phyloP scores from a whole-genome alignment of 2,329 filamentous ascomycete genomes.

The Cercospora sp. region DNA sequence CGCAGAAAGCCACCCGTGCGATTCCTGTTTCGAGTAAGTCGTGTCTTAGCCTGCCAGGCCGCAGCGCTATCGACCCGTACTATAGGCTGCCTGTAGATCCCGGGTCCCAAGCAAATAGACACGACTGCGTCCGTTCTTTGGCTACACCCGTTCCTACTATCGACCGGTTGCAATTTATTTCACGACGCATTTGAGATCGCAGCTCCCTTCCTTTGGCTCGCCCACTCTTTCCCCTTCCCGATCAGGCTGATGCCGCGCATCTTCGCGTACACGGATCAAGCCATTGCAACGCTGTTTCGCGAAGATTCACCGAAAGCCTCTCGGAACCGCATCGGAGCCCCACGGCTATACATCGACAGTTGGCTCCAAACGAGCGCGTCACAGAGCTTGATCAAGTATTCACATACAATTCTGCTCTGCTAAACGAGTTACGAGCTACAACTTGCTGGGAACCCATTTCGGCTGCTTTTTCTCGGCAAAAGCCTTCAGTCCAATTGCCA shows the following conservation, averaged over 20 bases:
- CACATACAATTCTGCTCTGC: neutral
- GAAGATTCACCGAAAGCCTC: conserved; percentile 1
- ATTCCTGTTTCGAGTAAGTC: conserved; percentile 5
- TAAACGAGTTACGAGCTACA: conserved; percentile 31
- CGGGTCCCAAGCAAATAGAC: neutral
- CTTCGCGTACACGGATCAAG: conserved; percentile 1
- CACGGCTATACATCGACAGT: conserved; percentile 1
- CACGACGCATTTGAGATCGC: neutral
- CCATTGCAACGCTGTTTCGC: neutral
- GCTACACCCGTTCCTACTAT: neutral
- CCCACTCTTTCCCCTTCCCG: neutral
- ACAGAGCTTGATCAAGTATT: neutral
- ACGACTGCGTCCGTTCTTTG: neutral
- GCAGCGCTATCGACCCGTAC: neutral
- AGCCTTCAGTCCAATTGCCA: conserved; percentile 52
- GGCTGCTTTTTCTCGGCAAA: conserved; percentile 55
- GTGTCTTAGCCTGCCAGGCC: neutral
- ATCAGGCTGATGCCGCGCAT: neutral
- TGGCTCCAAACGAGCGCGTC: conserved; percentile 4
- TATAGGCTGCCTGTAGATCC: neutral
- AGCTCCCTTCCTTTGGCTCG: neutral
- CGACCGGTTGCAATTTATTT: neutral
- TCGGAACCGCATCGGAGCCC: conserved; percentile 4
- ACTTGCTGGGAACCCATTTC: conserved; percentile 52
- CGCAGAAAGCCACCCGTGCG: neutral